Evolutionary conservation across 768 basidiomycete species (phyloP).

Genomic region (Termitomyces sp.): DNA sequence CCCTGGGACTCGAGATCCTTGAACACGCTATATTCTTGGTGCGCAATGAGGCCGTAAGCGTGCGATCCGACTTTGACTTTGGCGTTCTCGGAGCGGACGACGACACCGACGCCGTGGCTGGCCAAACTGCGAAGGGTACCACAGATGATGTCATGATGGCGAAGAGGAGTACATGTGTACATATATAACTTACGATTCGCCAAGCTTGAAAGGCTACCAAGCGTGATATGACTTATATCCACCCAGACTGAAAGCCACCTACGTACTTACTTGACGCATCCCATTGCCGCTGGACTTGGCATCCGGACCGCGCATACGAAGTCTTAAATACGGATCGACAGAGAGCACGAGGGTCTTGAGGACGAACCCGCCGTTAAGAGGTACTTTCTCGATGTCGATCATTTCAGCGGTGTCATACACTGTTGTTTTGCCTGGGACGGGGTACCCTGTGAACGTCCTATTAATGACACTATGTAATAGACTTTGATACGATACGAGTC

Average conservation of each 20-base stretch:
- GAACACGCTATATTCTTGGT: conserved; percentile 35
- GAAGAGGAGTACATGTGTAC: not conserved
- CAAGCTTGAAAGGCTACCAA: conserved; percentile 24
- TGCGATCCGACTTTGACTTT: conserved; percentile 33
- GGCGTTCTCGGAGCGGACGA: conserved; percentile 37
- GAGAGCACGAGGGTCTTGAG: conserved; percentile 45
- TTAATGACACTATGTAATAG: not conserved
- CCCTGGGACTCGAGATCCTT: conserved; percentile 15
- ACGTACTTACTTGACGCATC: conserved; percentile 6
- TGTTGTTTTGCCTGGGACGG: conserved; percentile 42
- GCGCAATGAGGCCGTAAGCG: conserved; percentile 29
- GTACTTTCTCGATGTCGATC: conserved; percentile 44
- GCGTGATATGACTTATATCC: not conserved
- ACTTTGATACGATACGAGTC: not conserved
- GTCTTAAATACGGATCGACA: conserved; percentile 37
- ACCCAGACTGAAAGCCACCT: not conserved
- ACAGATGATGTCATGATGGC: not conserved
- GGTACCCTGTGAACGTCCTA: conserved; percentile 25
- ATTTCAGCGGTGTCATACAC: conserved; percentile 37
- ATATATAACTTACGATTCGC: conserved; percentile 29
- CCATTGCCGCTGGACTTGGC: conserved; percentile 18
- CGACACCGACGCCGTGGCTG: conserved; percentile 37
- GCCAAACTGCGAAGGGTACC: conserved; percentile 18
- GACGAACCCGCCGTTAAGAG: conserved; percentile 41
- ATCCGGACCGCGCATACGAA: conserved; percentile 30